Conservation (phyloP, 2,329 filamentous ascomycete species). For the Metarhizium guizhouense region DNA sequence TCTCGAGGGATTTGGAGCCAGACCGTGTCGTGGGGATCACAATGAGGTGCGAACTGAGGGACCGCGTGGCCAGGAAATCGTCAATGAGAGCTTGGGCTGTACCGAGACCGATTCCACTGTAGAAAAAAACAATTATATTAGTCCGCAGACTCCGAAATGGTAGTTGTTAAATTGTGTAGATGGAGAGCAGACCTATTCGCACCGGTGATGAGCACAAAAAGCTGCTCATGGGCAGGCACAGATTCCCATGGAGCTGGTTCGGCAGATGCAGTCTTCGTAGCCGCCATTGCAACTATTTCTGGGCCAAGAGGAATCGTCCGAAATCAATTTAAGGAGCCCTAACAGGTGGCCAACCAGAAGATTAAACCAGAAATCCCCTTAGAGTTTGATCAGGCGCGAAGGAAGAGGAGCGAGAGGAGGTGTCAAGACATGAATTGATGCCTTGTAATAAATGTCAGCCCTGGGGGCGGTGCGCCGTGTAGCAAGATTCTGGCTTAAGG, state of each 20-base stretch:
- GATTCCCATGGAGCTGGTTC: conserved; percentile 26
- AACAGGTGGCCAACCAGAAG: too few species aligned
- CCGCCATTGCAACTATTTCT: conserved; percentile 1
- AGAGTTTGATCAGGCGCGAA: too few species aligned
- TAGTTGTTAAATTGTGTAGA: neutral
- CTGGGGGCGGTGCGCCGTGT: too few species aligned
- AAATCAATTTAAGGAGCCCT: too few species aligned
- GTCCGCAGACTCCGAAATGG: neutral
- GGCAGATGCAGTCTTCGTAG: neutral
- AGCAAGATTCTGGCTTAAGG: too few species aligned
- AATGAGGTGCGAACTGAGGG: conserved; percentile 60
- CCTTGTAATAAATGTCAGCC: too few species aligned
- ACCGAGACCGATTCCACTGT: conserved; percentile 77
- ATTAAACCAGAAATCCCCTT: too few species aligned
- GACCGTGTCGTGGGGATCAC: conserved; percentile 80
- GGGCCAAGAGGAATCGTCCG: neutral
- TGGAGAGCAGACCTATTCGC: conserved; percentile 62
- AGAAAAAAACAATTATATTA: neutral
- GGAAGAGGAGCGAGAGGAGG: too few species aligned
- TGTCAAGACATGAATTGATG: too few species aligned
- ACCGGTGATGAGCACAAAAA: conserved; percentile 69
- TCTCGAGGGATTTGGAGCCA: conserved; percentile 62
- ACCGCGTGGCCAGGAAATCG: conserved; percentile 68
- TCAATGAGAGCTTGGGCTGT: conserved; percentile 81
- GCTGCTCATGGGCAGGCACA: conserved; percentile 32